Conservation (phyloP, 148 eudicot genomes). For the Rhododendron griersonianum region DNA sequence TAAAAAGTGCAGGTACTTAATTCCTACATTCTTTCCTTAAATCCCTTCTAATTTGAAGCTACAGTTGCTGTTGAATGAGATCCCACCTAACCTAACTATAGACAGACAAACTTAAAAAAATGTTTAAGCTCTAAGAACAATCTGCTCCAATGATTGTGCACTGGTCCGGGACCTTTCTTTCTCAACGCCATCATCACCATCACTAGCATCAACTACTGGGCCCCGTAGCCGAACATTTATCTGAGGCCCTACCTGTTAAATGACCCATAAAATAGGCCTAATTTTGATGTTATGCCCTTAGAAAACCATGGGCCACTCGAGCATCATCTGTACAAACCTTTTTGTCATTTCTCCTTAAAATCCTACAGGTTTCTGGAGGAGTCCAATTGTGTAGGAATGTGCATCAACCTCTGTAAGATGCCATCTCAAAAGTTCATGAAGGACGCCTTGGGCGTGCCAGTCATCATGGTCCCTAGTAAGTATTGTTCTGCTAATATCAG, state of each 20-base stretch:
- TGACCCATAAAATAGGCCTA: not conserved
- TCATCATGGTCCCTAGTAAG: conserved; percentile 93
- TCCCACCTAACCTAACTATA: not conserved
- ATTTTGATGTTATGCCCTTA: not conserved
- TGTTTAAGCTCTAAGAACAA: not conserved
- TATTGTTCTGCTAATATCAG: not conserved
- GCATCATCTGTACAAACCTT: not conserved
- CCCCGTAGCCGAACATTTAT: not conserved
- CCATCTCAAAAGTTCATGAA: conserved; percentile 82
- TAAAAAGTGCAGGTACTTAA: conserved; percentile 80
- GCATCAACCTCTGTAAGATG: conserved; percentile 87
- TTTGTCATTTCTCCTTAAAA: not conserved
- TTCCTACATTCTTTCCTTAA: not conserved
- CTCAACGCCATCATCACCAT: not conserved
- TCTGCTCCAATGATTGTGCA: conserved; percentile 3
- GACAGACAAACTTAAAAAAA: conserved; percentile 7
- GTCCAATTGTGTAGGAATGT: conserved; percentile 85
- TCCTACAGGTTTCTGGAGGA: conserved; percentile 73
- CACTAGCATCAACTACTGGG: not conserved
- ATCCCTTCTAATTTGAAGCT: not conserved
- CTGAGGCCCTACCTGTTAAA: not conserved
- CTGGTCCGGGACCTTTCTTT: not conserved
- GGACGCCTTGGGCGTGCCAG: conserved; percentile 59
- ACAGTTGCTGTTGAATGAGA: not conserved
- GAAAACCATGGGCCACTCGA: not conserved